A percentile compares a stretch with the other conserved stretches of the same genome.
These are phyloP conservation scores for Fusarium sarcochroum DNA, from an alignment of 2,329 filamentous ascomycete species.

Conservation along the genomic window DNA sequence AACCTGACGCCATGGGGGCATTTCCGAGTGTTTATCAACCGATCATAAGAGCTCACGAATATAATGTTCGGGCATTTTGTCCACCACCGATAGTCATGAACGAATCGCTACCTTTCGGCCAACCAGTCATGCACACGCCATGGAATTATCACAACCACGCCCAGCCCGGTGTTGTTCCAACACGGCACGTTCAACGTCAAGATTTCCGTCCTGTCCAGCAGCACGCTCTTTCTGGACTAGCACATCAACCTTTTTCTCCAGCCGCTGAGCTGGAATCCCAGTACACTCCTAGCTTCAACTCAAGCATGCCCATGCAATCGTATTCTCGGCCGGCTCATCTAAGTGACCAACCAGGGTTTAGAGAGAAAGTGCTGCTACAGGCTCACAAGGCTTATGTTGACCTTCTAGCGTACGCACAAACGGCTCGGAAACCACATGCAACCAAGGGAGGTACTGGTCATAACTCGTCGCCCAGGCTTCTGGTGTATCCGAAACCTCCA, in stretches of 20 bases:
- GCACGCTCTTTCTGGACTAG: constrained; percentile 22
- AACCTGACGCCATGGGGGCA: constrained; percentile 34
- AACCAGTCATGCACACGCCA: constrained; percentile 46
- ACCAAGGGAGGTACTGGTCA: constrained; percentile 56
- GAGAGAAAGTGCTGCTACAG: constrained; percentile 76
- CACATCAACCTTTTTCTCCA: constrained; percentile 27
- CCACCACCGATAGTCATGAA: constrained; percentile 53
- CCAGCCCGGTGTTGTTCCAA: constrained; percentile 14
- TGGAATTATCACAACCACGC: constrained; percentile 38
- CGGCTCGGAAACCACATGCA: constrained; percentile 65
- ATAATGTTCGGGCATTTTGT: constrained; percentile 57
- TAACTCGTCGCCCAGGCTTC: constrained; percentile 61
- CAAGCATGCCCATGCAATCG: constrained; percentile 15
- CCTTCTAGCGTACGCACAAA: constrained; percentile 75
- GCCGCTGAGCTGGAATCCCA: constrained; percentile 18
- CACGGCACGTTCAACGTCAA: constrained; percentile 31
- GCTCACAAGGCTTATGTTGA: constrained; percentile 82
- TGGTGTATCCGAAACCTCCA: constrained; percentile 69
- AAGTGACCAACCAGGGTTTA: constrained; percentile 62
- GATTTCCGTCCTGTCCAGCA: constrained; percentile 27
- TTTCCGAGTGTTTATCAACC: constrained; percentile 50
- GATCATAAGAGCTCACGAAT: constrained; percentile 54
- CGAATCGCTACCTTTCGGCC: constrained; percentile 51
- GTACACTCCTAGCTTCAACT: constrained; percentile 17
- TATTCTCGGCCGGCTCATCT: constrained; percentile 26